Percentiles rank a stretch among this genome's conserved stretches.
Conservation (phyloP, 2,329 filamentous ascomycete genomes). For the Aspergillus tubingensis region DNA sequence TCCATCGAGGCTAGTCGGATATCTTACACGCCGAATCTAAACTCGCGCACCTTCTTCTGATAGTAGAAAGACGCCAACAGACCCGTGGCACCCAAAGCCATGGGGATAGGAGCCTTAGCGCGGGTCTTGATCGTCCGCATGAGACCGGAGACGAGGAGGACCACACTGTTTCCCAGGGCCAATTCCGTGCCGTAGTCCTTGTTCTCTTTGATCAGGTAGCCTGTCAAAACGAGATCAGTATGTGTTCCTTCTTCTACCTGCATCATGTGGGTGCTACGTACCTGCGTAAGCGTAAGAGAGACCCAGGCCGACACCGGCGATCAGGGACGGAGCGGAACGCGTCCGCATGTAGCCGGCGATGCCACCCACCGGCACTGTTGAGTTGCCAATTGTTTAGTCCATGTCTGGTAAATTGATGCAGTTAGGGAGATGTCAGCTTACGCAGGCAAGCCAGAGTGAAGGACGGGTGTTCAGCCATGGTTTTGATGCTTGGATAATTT, state of each 20-base stretch:
- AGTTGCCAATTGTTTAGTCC: neutral
- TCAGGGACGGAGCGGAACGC: conserved; percentile 19
- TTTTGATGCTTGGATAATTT: no score
- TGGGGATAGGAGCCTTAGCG: conserved; percentile 17
- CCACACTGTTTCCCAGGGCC: conserved; percentile 21
- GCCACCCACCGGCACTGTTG: conserved; percentile 19
- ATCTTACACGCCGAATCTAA: conserved; percentile 10
- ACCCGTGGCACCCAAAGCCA: conserved; percentile 17
- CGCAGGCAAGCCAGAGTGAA: conserved; percentile 11
- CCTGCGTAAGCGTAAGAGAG: conserved; percentile 21
- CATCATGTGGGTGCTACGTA: neutral
- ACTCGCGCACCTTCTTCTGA: conserved; percentile 17
- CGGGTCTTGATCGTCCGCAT: conserved; percentile 17
- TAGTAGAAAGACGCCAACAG: conserved; percentile 13
- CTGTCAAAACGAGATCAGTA: neutral
- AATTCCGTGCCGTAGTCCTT: conserved; percentile 25
- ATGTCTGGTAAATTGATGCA: neutral
- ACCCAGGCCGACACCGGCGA: conserved; percentile 22
- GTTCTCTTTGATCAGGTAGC: conserved; percentile 23
- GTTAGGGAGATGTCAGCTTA: neutral
- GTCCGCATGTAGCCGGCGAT: conserved; percentile 21
- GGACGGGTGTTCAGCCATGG: conserved; percentile 13
- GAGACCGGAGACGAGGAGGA: conserved; percentile 18
- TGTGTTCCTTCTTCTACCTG: neutral
- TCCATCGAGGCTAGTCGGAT: no score